Evolutionary conservation across 495 filamentous ascomycete species (phyloP).

Genomic region (Thermothielavioides terrestris): DNA sequence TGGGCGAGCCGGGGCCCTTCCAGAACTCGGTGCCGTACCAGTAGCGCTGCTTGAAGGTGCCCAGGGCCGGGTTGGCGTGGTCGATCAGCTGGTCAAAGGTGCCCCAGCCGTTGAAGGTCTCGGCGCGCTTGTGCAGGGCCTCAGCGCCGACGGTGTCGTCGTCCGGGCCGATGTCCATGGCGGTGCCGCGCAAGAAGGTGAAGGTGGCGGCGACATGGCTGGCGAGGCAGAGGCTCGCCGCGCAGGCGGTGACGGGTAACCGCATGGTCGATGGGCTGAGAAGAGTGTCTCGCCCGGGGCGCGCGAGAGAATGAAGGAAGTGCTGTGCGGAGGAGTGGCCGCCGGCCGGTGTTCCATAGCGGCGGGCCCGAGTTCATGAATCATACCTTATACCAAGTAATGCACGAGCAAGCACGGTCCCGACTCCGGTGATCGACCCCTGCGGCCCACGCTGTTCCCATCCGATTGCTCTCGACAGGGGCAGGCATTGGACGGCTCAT

Average conservation of each 20-base stretch:
- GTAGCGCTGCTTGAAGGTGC: slow-evolving; percentile 29
- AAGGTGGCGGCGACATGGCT: slow-evolving; percentile 5
- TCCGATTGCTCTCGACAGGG: slow-evolving; percentile 1
- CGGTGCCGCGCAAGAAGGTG: slow-evolving; percentile 7
- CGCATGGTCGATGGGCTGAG: background rate
- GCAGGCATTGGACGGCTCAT: background rate
- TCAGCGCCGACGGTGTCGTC: slow-evolving; percentile 8
- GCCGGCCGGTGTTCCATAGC: too few relatives aligned
- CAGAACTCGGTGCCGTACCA: slow-evolving; percentile 27
- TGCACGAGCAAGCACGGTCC: too few relatives aligned
- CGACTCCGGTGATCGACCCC: background rate
- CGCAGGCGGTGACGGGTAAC: slow-evolving; percentile 4
- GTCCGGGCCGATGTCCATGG: slow-evolving; percentile 22
- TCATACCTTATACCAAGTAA: too few relatives aligned
- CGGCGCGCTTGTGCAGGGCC: slow-evolving; percentile 18
- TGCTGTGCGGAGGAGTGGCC: too few relatives aligned
- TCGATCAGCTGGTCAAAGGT: slow-evolving; percentile 29
- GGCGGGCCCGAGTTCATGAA: background rate
- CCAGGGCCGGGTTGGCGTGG: slow-evolving; percentile 23
- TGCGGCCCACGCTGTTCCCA: too few relatives aligned
- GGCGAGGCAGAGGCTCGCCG: slow-evolving; percentile 7
- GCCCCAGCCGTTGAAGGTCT: slow-evolving; percentile 23
- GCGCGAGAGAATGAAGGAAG: background rate
- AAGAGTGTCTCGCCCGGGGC: background rate
- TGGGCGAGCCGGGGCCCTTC: slow-evolving; percentile 25